Evolutionary conservation across 2,329 filamentous ascomycete species (phyloP).

Genomic region (Cytospora schulzeri): DNA sequence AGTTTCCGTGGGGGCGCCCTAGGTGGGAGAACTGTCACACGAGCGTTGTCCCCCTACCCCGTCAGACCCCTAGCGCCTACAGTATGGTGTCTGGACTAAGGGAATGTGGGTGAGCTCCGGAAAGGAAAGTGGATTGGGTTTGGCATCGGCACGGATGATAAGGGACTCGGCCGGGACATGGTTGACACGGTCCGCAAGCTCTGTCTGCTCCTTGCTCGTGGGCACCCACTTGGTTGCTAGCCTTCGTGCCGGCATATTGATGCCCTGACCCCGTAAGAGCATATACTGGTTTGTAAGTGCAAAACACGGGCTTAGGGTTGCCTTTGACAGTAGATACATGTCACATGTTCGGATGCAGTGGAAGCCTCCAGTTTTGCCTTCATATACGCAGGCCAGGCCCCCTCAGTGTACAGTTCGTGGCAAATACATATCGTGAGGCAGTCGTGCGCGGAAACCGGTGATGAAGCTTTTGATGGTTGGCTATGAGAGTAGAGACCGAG

Average conservation of each 20-base stretch:
- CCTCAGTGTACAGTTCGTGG: not conserved
- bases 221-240: not conserved
- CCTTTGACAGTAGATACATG: not conserved
- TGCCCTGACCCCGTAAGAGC: too few relatives aligned
- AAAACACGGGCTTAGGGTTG: not conserved
- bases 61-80: too few relatives aligned
- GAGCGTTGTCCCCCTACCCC: not conserved
- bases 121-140: not conserved
- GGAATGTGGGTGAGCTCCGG: not conserved
- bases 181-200: not conserved
- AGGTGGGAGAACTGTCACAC: not conserved
- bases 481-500: too few relatives aligned
- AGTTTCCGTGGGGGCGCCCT: not conserved
- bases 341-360: not conserved
- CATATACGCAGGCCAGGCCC: not conserved
- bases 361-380: not conserved
- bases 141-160: not conserved
- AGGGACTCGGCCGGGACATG: not conserved
- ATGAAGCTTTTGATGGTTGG: too few relatives aligned
- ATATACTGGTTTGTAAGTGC: not conserved
- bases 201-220: not conserved
- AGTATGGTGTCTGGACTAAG: not conserved
- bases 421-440: not conserved
- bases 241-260: not conserved
- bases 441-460: not conserved